Evolutionary conservation across 257 asterid species (phyloP), one percentile per base, ranked within the genome.

Genomic region (Craterostigma plantagineum): DNA sequence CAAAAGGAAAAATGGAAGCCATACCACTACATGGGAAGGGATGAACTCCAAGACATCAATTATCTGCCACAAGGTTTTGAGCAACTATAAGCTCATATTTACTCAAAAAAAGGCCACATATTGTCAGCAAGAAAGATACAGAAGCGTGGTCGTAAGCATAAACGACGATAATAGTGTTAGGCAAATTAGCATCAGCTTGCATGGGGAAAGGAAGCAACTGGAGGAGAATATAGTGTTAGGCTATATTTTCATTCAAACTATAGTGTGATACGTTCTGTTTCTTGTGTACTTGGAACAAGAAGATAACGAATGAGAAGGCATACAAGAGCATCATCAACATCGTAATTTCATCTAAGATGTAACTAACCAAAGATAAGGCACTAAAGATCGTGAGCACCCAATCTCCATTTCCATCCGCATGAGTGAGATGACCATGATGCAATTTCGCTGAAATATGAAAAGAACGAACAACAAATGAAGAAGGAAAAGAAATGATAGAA

Each of bases 331-430:
- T 46, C 16, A 41, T 16, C 33, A 56, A 52, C 13, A 4, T 16
- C 14, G 12, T 42, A 60, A 23, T 23, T 23, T 23, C 30, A 23
- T 23, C 2, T 6, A 23, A 42, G 37, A 8, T 40, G 43, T 17
- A 50, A 61, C 86, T 76, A 60, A 87, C 95, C 71, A 87, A 81
- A 49, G 95, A 76, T 61, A 87, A 58, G 33, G 98, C 93, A 50
- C 81, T 64, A 63, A 80, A 87, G 56, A 87, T 87, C 47, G 95
- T 82, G 61, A 87, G 67, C 60, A 82, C 95, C 98, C 98, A 87
- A 58, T 87, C 98, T 55, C 92, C 98, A 39, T 87, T 82, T 50
- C 95, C 93, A 60, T 87, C 95, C 57, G 92, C 98, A 55, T 87
- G 73, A 6, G 93, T 58, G 44, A 87, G 91, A 60, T 74, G 92